Percentiles rank a stretch among this genome's conserved stretches.
Evolutionary conservation across 169 alveolate species (phyloP).

Genomic region (Ichthyophthirius multifiliis): DNA sequence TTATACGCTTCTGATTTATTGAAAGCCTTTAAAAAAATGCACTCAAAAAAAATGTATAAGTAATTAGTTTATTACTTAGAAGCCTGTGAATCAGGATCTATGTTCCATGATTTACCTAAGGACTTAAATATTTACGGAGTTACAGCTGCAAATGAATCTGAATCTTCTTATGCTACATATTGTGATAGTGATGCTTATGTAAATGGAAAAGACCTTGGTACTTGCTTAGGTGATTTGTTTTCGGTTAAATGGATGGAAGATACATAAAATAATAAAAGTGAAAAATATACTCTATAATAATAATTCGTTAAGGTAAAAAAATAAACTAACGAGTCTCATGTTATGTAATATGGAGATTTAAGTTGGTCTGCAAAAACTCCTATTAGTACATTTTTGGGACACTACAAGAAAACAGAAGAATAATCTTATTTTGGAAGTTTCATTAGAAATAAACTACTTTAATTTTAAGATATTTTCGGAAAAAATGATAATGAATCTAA

Average conservation of each 20-base stretch:
- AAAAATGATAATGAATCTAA: constrained; percentile 4
- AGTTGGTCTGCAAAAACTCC: constrained; percentile 26
- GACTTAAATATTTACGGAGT: constrained; percentile 70
- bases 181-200: constrained; percentile 58
- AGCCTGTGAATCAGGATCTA: constrained; percentile 84
- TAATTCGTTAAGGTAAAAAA: constrained; percentile 60
- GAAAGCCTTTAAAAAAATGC: constrained; percentile 59
- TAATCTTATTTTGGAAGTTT: too few relatives aligned
- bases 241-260: constrained; percentile 80
- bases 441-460: too few relatives aligned
- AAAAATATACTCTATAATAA: constrained; percentile 55
- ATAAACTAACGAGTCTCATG: constrained; percentile 55
- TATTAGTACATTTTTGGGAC: constrained; percentile 53
- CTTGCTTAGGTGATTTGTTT: constrained; percentile 85
- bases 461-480: too few relatives aligned
- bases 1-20: constrained; percentile 63
- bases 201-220: constrained; percentile 63
- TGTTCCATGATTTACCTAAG: constrained; percentile 68
- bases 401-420: constrained; percentile 9
- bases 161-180: constrained; percentile 83
- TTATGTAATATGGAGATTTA: constrained; percentile 74
- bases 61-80: constrained; percentile 73
- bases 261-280: constrained; percentile 56
- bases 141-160: constrained; percentile 80
- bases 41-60: constrained; percentile 57